phyloP scores from a whole-genome alignment of 192 early-diverging fungal genomes.

The Coemansia sp. region DNA sequence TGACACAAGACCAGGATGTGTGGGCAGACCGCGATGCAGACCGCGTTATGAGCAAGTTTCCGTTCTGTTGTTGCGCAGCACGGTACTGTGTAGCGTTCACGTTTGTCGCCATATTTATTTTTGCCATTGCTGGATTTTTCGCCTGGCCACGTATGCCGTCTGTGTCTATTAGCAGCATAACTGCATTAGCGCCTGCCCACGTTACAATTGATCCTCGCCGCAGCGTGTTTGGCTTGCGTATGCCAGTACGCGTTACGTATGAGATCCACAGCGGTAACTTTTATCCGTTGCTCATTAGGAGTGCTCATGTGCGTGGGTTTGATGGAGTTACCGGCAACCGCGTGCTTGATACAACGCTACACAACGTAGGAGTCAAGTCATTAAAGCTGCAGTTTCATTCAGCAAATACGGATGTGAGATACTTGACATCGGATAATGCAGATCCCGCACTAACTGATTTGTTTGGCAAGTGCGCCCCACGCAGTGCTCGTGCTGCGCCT shows the following conservation, averaged over 20 bases:
- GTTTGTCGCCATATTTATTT: constrained; percentile 28
- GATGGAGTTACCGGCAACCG: constrained; percentile 40
- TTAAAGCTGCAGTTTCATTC: constrained; percentile 35
- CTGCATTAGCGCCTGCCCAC: constrained; percentile 18
- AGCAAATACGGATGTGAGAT: constrained; percentile 11
- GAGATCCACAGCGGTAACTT: constrained; percentile 52
- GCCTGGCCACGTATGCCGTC: constrained; percentile 46
- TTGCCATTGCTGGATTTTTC: constrained; percentile 40
- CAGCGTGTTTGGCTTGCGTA: constrained; percentile 29
- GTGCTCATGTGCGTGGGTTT: constrained; percentile 27
- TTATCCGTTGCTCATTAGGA: constrained; percentile 38
- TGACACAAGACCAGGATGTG: background rate
- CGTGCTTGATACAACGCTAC: constrained; percentile 29
- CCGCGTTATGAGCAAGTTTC: constrained; percentile 10
- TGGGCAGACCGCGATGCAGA: constrained; percentile 1
- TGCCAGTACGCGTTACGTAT: constrained; percentile 45
- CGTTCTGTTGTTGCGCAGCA: constrained; percentile 43
- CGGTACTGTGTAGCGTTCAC: constrained; percentile 35
- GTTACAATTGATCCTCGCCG: constrained; percentile 24
- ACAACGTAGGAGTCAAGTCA: constrained; percentile 12
- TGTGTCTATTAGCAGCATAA: constrained; percentile 31
- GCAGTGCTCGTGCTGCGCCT: background rate
- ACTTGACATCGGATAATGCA: constrained; percentile 39
- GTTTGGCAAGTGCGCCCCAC: constrained; percentile 47
- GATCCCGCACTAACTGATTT: constrained; percentile 45